A percentile compares a stretch with the other conserved stretches of the same genome.
phyloP scores from a whole-genome alignment of 495 filamentous ascomycete species.

The Penicillium riverlandense region DNA sequence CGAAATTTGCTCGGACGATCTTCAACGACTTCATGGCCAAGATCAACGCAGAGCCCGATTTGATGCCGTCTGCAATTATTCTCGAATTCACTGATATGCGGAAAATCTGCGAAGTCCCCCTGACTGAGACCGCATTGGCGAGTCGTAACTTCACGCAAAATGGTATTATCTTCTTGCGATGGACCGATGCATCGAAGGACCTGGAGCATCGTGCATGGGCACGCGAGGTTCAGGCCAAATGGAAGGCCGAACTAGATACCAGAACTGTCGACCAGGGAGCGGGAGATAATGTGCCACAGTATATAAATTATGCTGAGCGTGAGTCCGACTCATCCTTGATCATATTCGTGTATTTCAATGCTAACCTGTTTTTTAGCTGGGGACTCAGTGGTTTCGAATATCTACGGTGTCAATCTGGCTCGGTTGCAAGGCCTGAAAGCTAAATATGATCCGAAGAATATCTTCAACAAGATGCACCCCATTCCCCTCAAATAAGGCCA shows the following conservation, averaged over 20 bases:
- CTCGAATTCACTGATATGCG: conserved; percentile 29
- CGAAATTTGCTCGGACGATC: conserved; percentile 22
- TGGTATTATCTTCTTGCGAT: conserved; percentile 29
- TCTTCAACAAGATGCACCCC: conserved; percentile 43
- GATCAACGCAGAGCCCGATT: conserved; percentile 15
- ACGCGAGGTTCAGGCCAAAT: conserved; percentile 19
- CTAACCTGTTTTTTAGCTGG: conserved; percentile 15
- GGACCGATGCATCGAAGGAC: conserved; percentile 21
- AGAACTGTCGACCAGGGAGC: background rate
- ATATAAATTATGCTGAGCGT: conserved; percentile 39
- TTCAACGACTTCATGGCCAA: conserved; percentile 31
- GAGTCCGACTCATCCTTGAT: conserved; percentile 7
- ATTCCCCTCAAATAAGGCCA: conserved; percentile 1
- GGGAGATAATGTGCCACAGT: conserved; percentile 23
- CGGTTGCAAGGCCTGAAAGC: conserved; percentile 40
- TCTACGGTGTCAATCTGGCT: conserved; percentile 39
- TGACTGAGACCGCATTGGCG: conserved; percentile 19
- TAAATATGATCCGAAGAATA: conserved; percentile 48
- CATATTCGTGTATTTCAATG: background rate
- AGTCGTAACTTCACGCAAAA: conserved; percentile 26
- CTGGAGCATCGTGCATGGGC: conserved; percentile 24
- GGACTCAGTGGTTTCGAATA: conserved; percentile 25
- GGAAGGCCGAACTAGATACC: conserved; percentile 19
- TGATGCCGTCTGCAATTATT: conserved; percentile 19
- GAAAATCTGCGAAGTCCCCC: conserved; percentile 21